Percentiles rank a stretch among this genome's conserved stretches.
Evolutionary conservation across 2,329 filamentous ascomycete genomes (phyloP).

Genomic region (Diaporthe sp.): DNA sequence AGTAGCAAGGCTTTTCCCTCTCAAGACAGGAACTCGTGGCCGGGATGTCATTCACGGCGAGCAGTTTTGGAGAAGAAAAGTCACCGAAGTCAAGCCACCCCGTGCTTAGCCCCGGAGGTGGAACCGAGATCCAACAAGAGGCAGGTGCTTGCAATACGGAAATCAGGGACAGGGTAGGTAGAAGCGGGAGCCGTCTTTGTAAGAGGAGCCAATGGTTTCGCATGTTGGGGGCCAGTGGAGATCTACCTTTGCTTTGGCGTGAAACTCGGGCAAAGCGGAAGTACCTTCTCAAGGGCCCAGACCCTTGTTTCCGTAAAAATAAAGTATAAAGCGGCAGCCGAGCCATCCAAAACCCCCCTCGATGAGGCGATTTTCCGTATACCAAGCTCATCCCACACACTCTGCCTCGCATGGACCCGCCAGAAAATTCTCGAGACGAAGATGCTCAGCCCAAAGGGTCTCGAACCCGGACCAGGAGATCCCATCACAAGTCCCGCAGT

Average conservation of each 20-base stretch:
- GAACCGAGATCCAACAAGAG: background rate
- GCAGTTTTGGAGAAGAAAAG: background rate
- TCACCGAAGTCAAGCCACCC: background rate
- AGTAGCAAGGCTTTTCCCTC: too few species aligned
- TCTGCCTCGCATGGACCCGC: background rate
- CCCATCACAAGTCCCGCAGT: background rate
- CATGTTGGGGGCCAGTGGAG: background rate
- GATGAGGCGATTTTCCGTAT: background rate
- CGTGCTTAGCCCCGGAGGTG: background rate
- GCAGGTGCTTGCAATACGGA: background rate
- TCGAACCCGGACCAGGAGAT: background rate
- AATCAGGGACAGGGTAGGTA: background rate
- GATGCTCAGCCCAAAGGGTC: background rate
- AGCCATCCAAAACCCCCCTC: background rate
- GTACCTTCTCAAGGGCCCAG: background rate
- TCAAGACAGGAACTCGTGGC: too few species aligned
- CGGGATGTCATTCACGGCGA: too few species aligned
- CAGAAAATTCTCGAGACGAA: background rate
- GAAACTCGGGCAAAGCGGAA: background rate
- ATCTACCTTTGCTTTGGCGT: background rate
- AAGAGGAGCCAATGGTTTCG: slow-evolving; percentile 7
- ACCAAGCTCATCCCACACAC: background rate
- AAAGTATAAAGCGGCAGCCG: background rate
- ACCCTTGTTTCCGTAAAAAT: background rate
- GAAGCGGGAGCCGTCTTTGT: background rate